Base-by-base conservation (phyloP, 106 monocot species). In the Apostasia shenzhenica region DNA sequence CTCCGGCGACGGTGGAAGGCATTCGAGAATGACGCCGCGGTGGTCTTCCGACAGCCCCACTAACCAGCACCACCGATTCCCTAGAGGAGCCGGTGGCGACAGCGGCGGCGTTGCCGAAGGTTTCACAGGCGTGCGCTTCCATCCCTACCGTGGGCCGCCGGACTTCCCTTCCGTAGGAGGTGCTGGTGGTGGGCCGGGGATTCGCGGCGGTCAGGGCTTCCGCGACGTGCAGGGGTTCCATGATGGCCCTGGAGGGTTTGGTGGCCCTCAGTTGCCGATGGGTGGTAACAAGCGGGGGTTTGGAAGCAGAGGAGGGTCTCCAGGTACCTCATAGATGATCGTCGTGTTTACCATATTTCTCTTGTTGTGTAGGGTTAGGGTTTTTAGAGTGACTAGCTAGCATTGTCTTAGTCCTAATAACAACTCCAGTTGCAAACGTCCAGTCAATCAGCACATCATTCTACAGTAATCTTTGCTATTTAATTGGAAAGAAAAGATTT, bases 21-120 rank as follows among this genome's bases (percentile, higher is more conserved):
- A 77, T 48, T 43, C 70, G 9, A 69, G 86, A 67, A 63, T 69
- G 69, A 63, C 73, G 48, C 75, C 90, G 4, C 72, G 91, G 46
- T 91, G 91, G 91, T 86, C 89, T 0, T 82, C 86, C 8, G 84
- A 75, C 1, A 75, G 79, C 70, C 82, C 82, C 6, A 63, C 78
- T 8, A 47, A 78, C 41, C 76, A 63, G 51, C 68, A 68, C 70
- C 72, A 68, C 49, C 67, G 81, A 2, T 75, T 68, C 41, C 68
- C 77, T 11, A 59, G 74, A 14, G 70, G 75, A 0, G 66, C 70
- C 37, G 59, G 73, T 26, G 71, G 63, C 13, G 76, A 72, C 14
- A 83, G 76, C 44, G 57, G 74, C 4, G 75, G 75, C 0, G 70
- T 11, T 37, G 70, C 60, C 0, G 81, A 77, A 6, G 76, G 70